Evolutionary conservation across 1,284 basidiomycete genomes (phyloP).

Genomic region (Spongiforma sp.): DNA sequence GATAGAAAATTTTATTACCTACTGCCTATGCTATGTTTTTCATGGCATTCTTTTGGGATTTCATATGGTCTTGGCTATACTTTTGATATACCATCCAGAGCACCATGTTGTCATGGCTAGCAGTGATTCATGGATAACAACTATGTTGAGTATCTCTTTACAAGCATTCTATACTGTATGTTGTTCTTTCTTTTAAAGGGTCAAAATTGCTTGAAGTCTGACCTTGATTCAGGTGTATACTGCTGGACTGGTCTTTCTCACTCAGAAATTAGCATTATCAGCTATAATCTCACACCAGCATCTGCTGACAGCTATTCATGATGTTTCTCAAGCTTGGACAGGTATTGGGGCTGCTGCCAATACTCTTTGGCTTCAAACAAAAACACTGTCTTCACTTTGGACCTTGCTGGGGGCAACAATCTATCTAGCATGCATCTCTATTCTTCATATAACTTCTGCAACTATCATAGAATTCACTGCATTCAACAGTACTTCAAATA

Average conservation of each 20-base stretch:
- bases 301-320: background rate
- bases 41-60: slow-evolving; percentile 6
- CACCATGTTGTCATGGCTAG: background rate
- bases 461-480: slow-evolving; percentile 21
- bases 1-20: background rate
- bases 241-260: background rate
- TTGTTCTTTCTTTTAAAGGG: too few species aligned
- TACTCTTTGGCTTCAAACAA: slow-evolving; percentile 7
- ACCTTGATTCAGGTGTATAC: background rate
- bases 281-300: background rate
- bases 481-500: background rate
- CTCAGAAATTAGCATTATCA: background rate
- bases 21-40: slow-evolving; percentile 7
- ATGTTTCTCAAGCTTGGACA: background rate
- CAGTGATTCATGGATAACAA: slow-evolving; percentile 1
- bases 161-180: slow-evolving; percentile 2
- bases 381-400: background rate
- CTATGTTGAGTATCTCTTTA: background rate
- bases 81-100: slow-evolving; percentile 10
- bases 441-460: slow-evolving; percentile 11
- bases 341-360: slow-evolving; percentile 7
- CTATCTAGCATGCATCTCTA: slow-evolving; percentile 12
- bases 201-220: background rate
- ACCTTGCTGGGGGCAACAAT: slow-evolving; percentile 8
- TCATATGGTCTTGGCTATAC: slow-evolving; percentile 1